These are phyloP conservation scores for Parasitella parasitica DNA, from an alignment of 371 early-diverging fungal genomes.

Conservation along the genomic window DNA sequence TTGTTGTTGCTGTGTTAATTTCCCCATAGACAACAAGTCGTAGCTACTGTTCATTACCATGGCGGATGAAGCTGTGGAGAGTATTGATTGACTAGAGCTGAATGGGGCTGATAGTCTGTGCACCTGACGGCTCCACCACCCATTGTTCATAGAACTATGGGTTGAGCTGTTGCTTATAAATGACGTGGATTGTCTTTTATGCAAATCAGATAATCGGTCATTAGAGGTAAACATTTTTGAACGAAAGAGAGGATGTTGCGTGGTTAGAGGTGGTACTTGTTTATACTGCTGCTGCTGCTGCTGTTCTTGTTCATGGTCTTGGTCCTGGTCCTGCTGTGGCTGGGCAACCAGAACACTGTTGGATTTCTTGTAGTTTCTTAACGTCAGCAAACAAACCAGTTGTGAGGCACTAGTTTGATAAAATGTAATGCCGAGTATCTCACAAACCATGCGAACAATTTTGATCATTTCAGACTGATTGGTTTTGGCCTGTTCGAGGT, in stretches of 20 bases:
- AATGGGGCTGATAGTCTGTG: slow-evolving; percentile 20
- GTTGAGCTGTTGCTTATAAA: slow-evolving; percentile 6
- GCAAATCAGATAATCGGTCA: slow-evolving; percentile 13
- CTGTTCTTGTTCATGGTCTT: not conserved
- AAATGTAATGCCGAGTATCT: slow-evolving; percentile 43
- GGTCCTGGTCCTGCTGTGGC: not conserved
- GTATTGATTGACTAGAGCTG: not conserved
- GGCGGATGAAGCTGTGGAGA: slow-evolving; percentile 1
- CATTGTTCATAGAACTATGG: not conserved
- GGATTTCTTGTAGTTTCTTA: slow-evolving; percentile 31
- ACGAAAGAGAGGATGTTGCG: slow-evolving; percentile 11
- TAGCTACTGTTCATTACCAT: slow-evolving; percentile 16
- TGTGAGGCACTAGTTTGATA: slow-evolving; percentile 28
- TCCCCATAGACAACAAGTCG: slow-evolving; percentile 20
- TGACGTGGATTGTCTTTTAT: slow-evolving; percentile 5
- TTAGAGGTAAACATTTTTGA: slow-evolving; percentile 20
- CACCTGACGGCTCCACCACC: slow-evolving; percentile 21
- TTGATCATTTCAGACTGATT: slow-evolving; percentile 33
- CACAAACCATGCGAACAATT: slow-evolving; percentile 33
- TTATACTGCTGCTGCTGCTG: not conserved
- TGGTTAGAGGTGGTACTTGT: not conserved
- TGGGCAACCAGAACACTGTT: not conserved
- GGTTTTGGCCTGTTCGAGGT: slow-evolving; percentile 21
- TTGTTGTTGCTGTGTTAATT: slow-evolving; percentile 15
- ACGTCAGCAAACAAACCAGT: slow-evolving; percentile 39